Evolutionary conservation across 1,139 yeast genomes (phyloP).

Genomic region (Scheffersomyces quercinus): DNA sequence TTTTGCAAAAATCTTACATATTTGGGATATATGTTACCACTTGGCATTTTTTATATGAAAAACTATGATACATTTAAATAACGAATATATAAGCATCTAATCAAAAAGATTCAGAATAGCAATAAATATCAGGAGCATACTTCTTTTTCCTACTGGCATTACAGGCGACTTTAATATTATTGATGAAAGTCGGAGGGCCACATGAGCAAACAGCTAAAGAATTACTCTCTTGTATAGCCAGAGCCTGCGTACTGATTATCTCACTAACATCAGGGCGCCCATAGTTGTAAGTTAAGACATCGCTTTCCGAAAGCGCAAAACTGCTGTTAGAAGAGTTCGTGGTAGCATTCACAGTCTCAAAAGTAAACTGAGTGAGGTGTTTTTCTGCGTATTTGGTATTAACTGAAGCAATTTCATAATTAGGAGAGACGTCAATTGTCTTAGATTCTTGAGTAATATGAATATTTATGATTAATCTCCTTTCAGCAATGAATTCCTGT

Average conservation of each 20-base stretch:
- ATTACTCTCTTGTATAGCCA: slow-evolving; percentile 4
- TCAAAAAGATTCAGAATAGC: slow-evolving; percentile 34
- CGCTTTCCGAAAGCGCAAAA: too few species aligned
- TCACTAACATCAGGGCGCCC: slow-evolving; percentile 7
- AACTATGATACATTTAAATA: not conserved
- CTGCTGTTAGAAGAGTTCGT: too few species aligned
- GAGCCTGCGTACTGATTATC: slow-evolving; percentile 3
- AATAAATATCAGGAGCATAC: slow-evolving; percentile 34
- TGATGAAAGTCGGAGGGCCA: slow-evolving; percentile 35
- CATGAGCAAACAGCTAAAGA: slow-evolving; percentile 38
- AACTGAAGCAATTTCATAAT: too few species aligned
- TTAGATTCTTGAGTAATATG: slow-evolving; percentile 14
- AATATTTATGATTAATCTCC: slow-evolving; percentile 20
- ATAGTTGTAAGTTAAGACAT: not conserved
- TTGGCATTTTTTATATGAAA: too few species aligned
- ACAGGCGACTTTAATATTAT: slow-evolving; percentile 26
- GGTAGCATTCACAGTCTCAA: too few species aligned
- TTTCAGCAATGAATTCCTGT: slow-evolving; percentile 19
- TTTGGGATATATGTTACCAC: too few species aligned
- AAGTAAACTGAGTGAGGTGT: too few species aligned
- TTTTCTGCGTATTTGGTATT: too few species aligned
- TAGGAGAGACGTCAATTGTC: too few species aligned
- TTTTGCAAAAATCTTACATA: too few species aligned
- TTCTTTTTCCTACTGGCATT: slow-evolving; percentile 28
- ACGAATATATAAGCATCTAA: not conserved